Percentiles rank a stretch among this genome's conserved stretches.
Conservation (phyloP, 2,329 filamentous ascomycete genomes). For the Aspergillus caelatus region DNA sequence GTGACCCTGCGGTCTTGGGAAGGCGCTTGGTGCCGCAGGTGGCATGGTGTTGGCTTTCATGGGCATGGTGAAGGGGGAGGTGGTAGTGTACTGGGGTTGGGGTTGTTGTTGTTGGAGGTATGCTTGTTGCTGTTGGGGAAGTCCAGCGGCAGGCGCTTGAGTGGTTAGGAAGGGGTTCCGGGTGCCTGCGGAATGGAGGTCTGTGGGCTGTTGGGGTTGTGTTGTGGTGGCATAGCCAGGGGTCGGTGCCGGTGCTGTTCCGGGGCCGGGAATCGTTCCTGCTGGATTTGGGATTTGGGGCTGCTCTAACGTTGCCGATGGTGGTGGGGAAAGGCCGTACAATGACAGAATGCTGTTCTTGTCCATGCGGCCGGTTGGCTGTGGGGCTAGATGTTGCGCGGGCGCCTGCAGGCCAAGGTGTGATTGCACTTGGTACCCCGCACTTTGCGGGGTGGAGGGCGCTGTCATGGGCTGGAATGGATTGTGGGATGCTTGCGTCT, state of each 20-base stretch:
- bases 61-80: constrained; percentile 17
- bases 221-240: constrained; percentile 24
- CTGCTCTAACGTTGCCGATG: constrained; percentile 40
- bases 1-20: constrained; percentile 32
- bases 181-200: constrained; percentile 28
- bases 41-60: constrained; percentile 12
- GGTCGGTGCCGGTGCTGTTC: constrained; percentile 20
- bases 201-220: constrained; percentile 22
- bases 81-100: constrained; percentile 1
- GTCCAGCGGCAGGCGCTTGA: not conserved
- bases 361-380: constrained; percentile 48
- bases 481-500: constrained; percentile 31
- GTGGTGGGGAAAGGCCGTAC: constrained; percentile 47
- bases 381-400: constrained; percentile 37
- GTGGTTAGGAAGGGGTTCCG: constrained; percentile 29
- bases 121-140: not conserved
- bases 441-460: constrained; percentile 27
- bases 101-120: constrained; percentile 19
- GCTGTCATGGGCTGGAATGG: constrained; percentile 36
- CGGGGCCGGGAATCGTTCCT: constrained; percentile 25
- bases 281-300: constrained; percentile 26
- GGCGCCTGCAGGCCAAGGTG: constrained; percentile 24
- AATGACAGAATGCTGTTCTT: constrained; percentile 51
- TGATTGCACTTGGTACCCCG: constrained; percentile 30
- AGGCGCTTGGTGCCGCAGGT: constrained; percentile 21